These are phyloP conservation scores for Cymbopogon citratus DNA, from an alignment of 176 grass and related monocot species.

Conservation along the genomic window DNA sequence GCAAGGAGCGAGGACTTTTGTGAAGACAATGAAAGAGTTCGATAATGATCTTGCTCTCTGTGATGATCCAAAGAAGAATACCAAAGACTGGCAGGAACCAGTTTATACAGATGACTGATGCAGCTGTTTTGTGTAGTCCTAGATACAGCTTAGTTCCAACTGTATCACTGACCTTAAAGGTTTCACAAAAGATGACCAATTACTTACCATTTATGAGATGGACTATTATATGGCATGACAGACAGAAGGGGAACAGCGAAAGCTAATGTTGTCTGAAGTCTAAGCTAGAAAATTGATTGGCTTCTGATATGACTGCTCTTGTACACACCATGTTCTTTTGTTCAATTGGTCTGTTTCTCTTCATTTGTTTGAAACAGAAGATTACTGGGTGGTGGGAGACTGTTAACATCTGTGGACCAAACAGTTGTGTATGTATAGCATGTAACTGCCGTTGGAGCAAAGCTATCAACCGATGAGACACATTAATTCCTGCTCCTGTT, in stretches of 20 bases:
- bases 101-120: slow-evolving; percentile 63
- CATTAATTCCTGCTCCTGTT: neutral
- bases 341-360: neutral
- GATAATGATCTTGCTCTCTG: slow-evolving; percentile 75
- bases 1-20: slow-evolving; percentile 68
- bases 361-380: neutral
- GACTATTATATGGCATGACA: neutral
- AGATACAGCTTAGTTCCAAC: neutral
- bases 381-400: slow-evolving; percentile 2
- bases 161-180: neutral
- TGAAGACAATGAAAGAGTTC: slow-evolving; percentile 92
- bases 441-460: neutral
- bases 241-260: neutral
- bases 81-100: slow-evolving; percentile 72
- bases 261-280: slow-evolving; percentile 3
- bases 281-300: neutral
- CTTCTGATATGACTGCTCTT: slow-evolving; percentile 11
- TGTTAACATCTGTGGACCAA: neutral
- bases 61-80: slow-evolving; percentile 86
- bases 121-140: neutral
- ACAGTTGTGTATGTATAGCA: slow-evolving; percentile 3
- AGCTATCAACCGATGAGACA: neutral
- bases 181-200: neutral
- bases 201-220: slow-evolving; percentile 10
- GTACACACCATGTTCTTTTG: neutral